Evolutionary conservation across 768 basidiomycete species (phyloP).

Genomic region (Tricholoma sp.): DNA sequence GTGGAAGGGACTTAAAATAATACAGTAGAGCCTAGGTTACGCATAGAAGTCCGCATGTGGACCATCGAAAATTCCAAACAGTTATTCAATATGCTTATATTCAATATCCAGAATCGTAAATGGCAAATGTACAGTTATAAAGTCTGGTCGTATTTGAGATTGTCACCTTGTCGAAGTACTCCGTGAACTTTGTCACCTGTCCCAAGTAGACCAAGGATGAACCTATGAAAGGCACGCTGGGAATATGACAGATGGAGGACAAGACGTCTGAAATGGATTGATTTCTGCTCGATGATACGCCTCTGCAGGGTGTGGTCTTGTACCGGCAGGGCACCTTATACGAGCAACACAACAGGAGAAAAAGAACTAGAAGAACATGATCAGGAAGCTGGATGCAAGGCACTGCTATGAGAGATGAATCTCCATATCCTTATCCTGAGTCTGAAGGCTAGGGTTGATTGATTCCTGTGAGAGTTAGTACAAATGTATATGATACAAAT

Average conservation of each 20-base stretch:
- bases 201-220: background rate
- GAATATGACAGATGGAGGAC: background rate
- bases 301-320: slow-evolving; percentile 53
- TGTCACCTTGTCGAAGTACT: background rate
- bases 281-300: slow-evolving; percentile 81
- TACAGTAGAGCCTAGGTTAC: slow-evolving; percentile 14
- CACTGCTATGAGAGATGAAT: background rate
- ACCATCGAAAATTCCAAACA: no score
- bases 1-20: slow-evolving; percentile 55
- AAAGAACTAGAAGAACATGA: background rate
- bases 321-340: slow-evolving; percentile 72
- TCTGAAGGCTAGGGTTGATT: background rate
- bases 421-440: background rate
- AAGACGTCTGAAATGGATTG: slow-evolving; percentile 11
- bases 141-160: background rate
- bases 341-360: slow-evolving; percentile 39
- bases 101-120: no score
- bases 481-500: slow-evolving; percentile 7
- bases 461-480: slow-evolving; percentile 12
- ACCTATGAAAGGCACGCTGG: background rate
- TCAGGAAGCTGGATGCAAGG: background rate
- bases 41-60: background rate
- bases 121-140: background rate
- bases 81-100: background rate
- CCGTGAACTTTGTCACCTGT: background rate